Base-by-base conservation (phyloP, 257 asterid genomes). In the Penstemon eatonii region DNA sequence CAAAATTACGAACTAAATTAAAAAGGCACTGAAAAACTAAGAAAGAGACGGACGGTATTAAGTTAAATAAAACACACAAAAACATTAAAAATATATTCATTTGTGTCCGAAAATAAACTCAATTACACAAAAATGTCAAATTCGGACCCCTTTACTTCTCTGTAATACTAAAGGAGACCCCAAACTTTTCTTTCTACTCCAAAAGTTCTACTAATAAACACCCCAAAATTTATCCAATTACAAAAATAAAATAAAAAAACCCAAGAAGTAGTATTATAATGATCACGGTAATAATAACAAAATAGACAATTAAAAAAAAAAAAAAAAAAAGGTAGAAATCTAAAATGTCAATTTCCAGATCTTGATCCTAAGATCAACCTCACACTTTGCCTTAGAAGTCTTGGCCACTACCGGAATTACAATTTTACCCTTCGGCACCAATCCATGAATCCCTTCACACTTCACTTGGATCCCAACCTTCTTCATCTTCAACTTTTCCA, bases 321-420 rank as follows among this genome's bases (percentile, higher is more conserved):
- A 43, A 53, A 51, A 3, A 6, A 15, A 56, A 75, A 12, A 49
- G 38, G 12, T 42, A 39, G 19, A 12, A 70, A 67, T 74, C 25
- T 75, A 87, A 60, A 92, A 87, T 8, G 89, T 85, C 83, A 89
- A 82, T 82, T 81, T 87, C 84, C 82, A 89, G 88, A 92, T 87
- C 95, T 89, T 92, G 90, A 92, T 75, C 78, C 81, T 81, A 59
- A 85, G 89, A 87, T 89, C 96, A 69, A 87, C 95, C 92, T 84
- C 78, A 78, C 98, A 92, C 71, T 86, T 79, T 3, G 92, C 86
- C 0, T 67, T 67, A 9, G 76, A 5, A 8, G 80, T 75, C 54
- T 87, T 59, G 13, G 97, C 90, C 38, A 71, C 63, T 0, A 76
- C 82, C 38, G 95, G 79, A 71, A 0, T 65, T 58, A 69, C 82